Evolutionary conservation across 2,329 filamentous ascomycete genomes (phyloP), one percentile per base, ranked within the genome.

Genomic region (Cordyceps militaris): DNA sequence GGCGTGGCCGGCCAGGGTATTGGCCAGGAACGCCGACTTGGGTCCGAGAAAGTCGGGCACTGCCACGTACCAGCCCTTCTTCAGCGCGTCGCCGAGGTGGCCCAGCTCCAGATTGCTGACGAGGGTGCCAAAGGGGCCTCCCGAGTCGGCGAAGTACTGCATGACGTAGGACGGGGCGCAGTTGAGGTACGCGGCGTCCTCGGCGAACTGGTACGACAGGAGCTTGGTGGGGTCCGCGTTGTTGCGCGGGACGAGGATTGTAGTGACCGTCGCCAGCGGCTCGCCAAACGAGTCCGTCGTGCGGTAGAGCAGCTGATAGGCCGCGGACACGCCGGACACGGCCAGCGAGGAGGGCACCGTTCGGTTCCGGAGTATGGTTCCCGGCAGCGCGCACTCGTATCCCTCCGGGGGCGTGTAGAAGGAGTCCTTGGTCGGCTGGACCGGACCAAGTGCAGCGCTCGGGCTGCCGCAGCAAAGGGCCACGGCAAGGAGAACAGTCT

Each of bases 191-290:
- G 70, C 67, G 9, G 70, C 67, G 44, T 75, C 67, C 38, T 71
- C 66, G 0, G 72, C 66, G 3, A 72, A 62, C 56, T 75, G 71
- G 56, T 72, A 74, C 0, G 73, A 75, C 0, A 76, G 59, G 1
- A 75, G 13, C 42, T 38, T 47, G 13, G 9, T 32, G 23, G n/a
- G 28, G 4, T 56, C 9, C 1, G 63, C 62, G n/a, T n/a, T n/a
- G 9, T 66, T 65, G 19, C 65, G 58, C 3, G 70, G 70, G 4
- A 71, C 53, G 9, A 73, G 57, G 9, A 74, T 61, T 1, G 71
- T 73, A 2, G 69, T 65, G 0, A 70, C 67, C 0, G 71, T 64
- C 10, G 62, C 65, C 3, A 66, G 63, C 7, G 71, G 64, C 1
- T 68, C 61, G 24, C 65, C 62, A 24, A 63, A 63, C 19, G 61